These are phyloP conservation scores for Pseudogymnoascus sp. DNA, from an alignment of 2,329 filamentous ascomycete species.

Conservation along the genomic window DNA sequence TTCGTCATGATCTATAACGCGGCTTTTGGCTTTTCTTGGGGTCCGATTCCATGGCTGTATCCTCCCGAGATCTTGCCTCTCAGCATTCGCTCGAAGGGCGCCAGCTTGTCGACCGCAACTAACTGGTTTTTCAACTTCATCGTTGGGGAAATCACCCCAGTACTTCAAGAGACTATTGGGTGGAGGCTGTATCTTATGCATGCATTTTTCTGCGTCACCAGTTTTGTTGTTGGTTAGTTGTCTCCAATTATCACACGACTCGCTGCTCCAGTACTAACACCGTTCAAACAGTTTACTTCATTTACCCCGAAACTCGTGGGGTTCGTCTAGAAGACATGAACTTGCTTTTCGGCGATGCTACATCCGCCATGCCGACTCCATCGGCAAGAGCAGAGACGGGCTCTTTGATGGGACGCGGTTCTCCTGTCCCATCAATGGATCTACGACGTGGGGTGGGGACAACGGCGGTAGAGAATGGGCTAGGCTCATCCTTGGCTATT, in stretches of 20 bases:
- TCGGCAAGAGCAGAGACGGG: constrained; percentile 70
- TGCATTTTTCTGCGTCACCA: constrained; percentile 91
- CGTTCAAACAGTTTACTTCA: constrained; percentile 70
- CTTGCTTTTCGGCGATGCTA: constrained; percentile 85
- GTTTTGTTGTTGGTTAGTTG: constrained; percentile 87
- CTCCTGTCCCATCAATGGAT: constrained; percentile 73
- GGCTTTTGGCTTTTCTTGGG: constrained; percentile 95
- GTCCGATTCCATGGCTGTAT: constrained; percentile 95
- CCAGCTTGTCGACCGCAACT: constrained; percentile 88
- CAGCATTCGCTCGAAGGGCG: constrained; percentile 94
- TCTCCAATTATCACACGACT: not conserved
- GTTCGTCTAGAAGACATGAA: constrained; percentile 97
- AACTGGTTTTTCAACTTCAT: constrained; percentile 99
- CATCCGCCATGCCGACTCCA: constrained; percentile 74
- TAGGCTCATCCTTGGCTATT: constrained; percentile 62
- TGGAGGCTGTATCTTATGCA: constrained; percentile 95
- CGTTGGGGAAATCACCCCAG: constrained; percentile 89
- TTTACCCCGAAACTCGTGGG: constrained; percentile 95
- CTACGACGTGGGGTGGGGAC: constrained; percentile 48
- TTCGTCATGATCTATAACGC: constrained; percentile 99
- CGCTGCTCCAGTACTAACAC: not conserved
- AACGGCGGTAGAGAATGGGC: constrained; percentile 26
- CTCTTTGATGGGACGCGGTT: constrained; percentile 71
- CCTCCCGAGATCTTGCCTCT: constrained; percentile 97
- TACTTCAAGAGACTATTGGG: constrained; percentile 83